phyloP scores from a whole-genome alignment of 768 basidiomycete species.

The Dioszegia crocea region DNA sequence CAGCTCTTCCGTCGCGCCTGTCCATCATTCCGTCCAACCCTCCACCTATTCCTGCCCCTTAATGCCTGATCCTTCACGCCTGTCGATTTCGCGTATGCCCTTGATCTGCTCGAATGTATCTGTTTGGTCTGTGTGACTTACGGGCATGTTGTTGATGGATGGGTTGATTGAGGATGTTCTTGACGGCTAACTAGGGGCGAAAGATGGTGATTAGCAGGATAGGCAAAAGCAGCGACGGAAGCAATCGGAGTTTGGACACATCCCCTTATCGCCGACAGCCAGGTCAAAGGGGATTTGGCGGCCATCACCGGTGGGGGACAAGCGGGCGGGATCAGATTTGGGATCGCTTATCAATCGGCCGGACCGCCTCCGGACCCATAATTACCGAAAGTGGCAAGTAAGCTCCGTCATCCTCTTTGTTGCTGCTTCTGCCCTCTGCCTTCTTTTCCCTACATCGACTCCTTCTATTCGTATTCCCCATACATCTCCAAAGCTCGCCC shows the following conservation, averaged over 20 bases:
- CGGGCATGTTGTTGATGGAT: slow-evolving; percentile 28
- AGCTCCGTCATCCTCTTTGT: background rate
- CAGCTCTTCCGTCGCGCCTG: background rate
- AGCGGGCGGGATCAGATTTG: background rate
- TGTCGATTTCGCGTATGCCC: background rate
- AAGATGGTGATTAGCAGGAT: no score
- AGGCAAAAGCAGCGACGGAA: no score
- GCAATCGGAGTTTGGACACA: slow-evolving; percentile 4
- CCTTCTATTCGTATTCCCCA: background rate
- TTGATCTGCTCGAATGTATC: background rate
- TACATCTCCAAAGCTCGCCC: background rate
- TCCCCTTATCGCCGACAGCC: background rate
- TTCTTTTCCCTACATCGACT: no score
- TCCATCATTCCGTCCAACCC: background rate
- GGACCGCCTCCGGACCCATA: background rate
- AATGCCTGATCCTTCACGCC: background rate
- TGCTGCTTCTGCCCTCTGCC: background rate
- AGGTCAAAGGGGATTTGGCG: background rate
- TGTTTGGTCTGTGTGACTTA: slow-evolving; percentile 16
- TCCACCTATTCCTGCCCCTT: background rate
- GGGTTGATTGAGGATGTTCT: slow-evolving; percentile 14
- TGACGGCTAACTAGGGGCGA: slow-evolving; percentile 12
- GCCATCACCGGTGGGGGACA: background rate
- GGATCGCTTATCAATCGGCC: background rate
- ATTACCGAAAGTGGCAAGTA: background rate